Evolutionary conservation across 2,329 filamentous ascomycete species (phyloP).

Genomic region (Cladosporium sp.): DNA sequence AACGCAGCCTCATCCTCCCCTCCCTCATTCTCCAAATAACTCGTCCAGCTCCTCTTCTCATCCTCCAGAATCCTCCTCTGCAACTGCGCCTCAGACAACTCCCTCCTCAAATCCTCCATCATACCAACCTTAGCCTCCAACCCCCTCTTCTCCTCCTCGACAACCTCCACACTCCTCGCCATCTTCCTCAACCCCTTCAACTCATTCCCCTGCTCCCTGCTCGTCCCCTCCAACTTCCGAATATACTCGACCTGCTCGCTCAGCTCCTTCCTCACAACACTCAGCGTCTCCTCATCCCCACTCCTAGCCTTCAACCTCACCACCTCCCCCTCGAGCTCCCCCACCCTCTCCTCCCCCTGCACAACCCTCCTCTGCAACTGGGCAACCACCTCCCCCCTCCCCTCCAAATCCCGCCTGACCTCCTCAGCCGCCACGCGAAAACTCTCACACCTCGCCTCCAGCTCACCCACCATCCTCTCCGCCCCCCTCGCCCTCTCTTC

Average conservation of each 20-base stretch:
- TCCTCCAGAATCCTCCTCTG: constrained; percentile 85
- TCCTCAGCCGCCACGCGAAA: constrained; percentile 41
- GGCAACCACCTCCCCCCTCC: constrained; percentile 53
- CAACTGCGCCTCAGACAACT: constrained; percentile 73
- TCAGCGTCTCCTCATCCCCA: constrained; percentile 79
- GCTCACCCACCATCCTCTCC: constrained; percentile 43
- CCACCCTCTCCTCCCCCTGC: constrained; percentile 64
- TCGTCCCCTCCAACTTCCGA: constrained; percentile 72
- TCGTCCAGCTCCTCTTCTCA: constrained; percentile 79
- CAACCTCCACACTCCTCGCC: constrained; percentile 83
- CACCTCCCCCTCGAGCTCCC: constrained; percentile 75
- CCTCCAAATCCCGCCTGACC: constrained; percentile 53
- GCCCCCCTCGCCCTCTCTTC: constrained; percentile 9
- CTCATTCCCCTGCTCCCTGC: constrained; percentile 73
- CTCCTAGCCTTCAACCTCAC: constrained; percentile 79
- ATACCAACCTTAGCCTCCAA: constrained; percentile 72
- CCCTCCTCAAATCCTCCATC: constrained; percentile 67
- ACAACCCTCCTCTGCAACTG: constrained; percentile 52
- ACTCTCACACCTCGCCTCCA: constrained; percentile 54
- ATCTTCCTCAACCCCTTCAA: constrained; percentile 75
- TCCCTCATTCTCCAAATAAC: constrained; percentile 69
- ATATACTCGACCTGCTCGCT: constrained; percentile 92
- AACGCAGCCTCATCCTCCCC: constrained; percentile 65
- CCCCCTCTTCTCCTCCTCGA: constrained; percentile 89
- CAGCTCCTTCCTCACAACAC: constrained; percentile 79